Base-by-base conservation (phyloP, 768 basidiomycete genomes). In the Pisolithus orientalis region DNA sequence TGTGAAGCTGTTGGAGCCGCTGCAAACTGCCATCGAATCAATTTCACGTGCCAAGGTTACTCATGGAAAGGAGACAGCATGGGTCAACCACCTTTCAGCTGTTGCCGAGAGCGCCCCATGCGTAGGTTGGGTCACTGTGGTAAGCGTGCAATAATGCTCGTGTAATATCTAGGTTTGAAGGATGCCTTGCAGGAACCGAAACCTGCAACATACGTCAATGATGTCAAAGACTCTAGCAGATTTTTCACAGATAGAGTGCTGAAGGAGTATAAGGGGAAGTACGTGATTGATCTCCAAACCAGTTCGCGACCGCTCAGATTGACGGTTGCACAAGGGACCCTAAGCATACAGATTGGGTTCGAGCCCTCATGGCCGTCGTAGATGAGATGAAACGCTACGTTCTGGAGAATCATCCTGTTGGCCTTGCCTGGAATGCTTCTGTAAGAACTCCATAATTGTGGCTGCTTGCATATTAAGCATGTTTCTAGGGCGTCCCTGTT, bases 211-310 rank as follows among this genome's bases (percentile, higher is more conserved):
- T 86, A 79, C 57, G 75, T 97, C n/a, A 73, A 69, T 16, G 90
- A 94, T 46, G 80, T 87, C 68, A 94, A 89, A 69, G 93, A 97
- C 25, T 81, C 89, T 4, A 80, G 86, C 10, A 77, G 82, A 62
- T 99, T 91, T 72, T 98, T 92, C 66, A 85, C 84, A 1, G 91
- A 96, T 69, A 83, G 85, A 53, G 79, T 98, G 44, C 84, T 93
- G 69, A 91, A 93, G 68, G 91, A 94, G 57, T 91, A 80, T 77
- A 98, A 92, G 67, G 90, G 91, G 6, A 91, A 90, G 95, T 93
- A 54, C 52, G 87, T 64, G 3, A 6, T 27, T 44, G 56, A 11
- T 37, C 42, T 42, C 21, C n/a, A 3, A 24, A 38, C 44, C 37
- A 17, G 49, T 28, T 24, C 37, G 28, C 42, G 44, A 13, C 39